Evolutionary conservation across 2,329 filamentous ascomycete genomes (phyloP), one percentile per base, ranked within the genome.

Genomic region (Cladosporium austrohemisphaericum): DNA sequence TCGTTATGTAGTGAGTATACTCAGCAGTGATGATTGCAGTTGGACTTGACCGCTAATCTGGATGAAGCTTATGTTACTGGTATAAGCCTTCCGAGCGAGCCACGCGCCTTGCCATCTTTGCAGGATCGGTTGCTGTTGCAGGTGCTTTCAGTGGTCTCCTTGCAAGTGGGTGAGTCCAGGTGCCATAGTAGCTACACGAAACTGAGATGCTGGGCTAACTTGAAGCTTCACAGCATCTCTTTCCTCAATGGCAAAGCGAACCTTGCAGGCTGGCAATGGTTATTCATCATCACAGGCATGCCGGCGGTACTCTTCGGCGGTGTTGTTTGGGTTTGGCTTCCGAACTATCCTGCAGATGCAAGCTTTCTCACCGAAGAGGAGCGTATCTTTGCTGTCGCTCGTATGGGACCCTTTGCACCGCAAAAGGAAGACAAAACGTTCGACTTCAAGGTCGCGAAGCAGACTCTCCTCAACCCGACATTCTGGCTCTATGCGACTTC

Each of bases 281-380:
- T 65, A 22, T 57, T 50, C 33, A 44, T 52, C 45, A 41, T 57
- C 4, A 52, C 61, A 52, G 55, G 54, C 9, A 50, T 59, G 4
- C 44, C 54, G 6, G 55, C 55, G 1, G 69, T 75, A 35, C 54
- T 75, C 41, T 56, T 63, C 33, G 73, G 71, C 38, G 76, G 73
- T 58, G 19, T 53, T 9, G 52, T 58, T 35, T 60, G 55, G 51
- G 78, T 72, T 63, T 66, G 71, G 32, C 78, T 84, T 59, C 68
- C 78, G 49, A 81, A 85, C 60, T 84, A 80, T 55, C 81, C 82
- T 2, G 67, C 65, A 8, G 73, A 68, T 1, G 80, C 82, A 2
- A 66, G 61, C 0, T 85, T 85, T 58, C 71, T 86, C 2, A 76
- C 69, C 0, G 58, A 70, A 2, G 68, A 75, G 14, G 55, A 57